phyloP scores from a whole-genome alignment of 352 stramenopile genomes.

The Globisporangium cederbergense region DNA sequence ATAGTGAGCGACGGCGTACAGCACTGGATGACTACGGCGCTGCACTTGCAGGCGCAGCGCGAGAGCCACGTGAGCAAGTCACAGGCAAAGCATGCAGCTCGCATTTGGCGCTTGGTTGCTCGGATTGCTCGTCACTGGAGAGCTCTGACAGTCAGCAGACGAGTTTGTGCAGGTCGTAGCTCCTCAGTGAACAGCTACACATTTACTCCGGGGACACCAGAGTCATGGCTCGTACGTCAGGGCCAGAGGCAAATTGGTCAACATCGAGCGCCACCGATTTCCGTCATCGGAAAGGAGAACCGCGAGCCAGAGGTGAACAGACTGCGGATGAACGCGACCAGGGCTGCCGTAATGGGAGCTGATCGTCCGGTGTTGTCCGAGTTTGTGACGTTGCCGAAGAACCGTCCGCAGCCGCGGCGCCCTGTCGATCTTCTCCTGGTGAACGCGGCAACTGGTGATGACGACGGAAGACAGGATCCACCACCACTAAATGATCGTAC shows the following conservation, averaged over 20 bases:
- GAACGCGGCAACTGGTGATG: not conserved
- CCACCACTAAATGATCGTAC: not conserved
- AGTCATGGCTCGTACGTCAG: not conserved
- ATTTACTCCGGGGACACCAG: not conserved
- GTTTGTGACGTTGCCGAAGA: slow-evolving; percentile 32
- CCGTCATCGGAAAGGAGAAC: slow-evolving; percentile 3
- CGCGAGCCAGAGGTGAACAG: not conserved
- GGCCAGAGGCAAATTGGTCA: not conserved
- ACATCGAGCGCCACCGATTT: slow-evolving; percentile 1
- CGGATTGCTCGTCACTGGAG: slow-evolving; percentile 21
- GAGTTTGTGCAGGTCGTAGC: not conserved
- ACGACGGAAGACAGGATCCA: not conserved
- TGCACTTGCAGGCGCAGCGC: slow-evolving; percentile 16
- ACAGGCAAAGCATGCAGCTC: slow-evolving; percentile 12
- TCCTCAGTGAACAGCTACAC: not conserved
- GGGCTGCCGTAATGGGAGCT: too few relatives aligned
- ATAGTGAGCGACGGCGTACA: slow-evolving; percentile 18
- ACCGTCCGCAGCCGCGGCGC: slow-evolving; percentile 33
- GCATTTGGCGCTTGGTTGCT: slow-evolving; percentile 19
- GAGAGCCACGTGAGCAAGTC: slow-evolving; percentile 8
- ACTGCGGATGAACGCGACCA: not conserved
- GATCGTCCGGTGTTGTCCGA: slow-evolving; percentile 17
- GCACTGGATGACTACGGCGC: slow-evolving; percentile 19
- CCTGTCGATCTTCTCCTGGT: slow-evolving; percentile 28
- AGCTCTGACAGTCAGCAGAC: slow-evolving; percentile 5